These are phyloP conservation scores for Dictyophora rubrovolvata DNA, from an alignment of 768 basidiomycete species.

Conservation along the genomic window DNA sequence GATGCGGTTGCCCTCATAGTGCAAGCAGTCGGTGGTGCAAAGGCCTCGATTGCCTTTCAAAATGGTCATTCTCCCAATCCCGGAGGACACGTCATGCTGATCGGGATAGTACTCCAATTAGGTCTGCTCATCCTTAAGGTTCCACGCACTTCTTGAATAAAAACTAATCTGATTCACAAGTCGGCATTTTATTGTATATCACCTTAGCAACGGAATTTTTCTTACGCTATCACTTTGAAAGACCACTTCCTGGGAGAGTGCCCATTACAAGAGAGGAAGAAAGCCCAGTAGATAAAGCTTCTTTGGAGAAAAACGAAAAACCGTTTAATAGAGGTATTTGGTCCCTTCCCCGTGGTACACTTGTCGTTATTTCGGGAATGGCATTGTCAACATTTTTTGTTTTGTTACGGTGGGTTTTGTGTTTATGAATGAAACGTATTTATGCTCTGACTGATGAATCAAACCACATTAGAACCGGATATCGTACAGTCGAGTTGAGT, in stretches of 20 bases:
- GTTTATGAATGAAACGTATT: neutral
- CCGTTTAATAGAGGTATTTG: neutral
- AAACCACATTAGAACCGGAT: conserved; percentile 31
- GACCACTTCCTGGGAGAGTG: conserved; percentile 20
- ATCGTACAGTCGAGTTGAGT: conserved; percentile 41
- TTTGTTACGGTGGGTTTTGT: conserved; percentile 33
- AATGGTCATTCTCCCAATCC: conserved; percentile 13
- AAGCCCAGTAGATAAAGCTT: neutral
- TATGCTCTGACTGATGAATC: neutral
- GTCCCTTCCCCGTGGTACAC: neutral
- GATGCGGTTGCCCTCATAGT: conserved; percentile 30
- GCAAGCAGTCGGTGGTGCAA: conserved; percentile 30
- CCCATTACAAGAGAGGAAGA: neutral
- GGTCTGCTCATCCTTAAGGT: conserved; percentile 20
- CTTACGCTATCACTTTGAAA: conserved; percentile 28
- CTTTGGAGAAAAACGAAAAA: neutral
- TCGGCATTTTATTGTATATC: conserved; percentile 32
- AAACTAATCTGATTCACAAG: conserved; percentile 17
- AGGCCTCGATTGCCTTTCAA: conserved; percentile 15
- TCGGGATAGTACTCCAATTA: conserved; percentile 53
- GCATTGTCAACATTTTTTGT: conserved; percentile 28
- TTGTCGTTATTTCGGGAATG: conserved; percentile 24
- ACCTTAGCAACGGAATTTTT: conserved; percentile 36
- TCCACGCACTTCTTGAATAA: neutral
- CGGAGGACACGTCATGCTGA: conserved; percentile 44